Percentiles rank a stretch among this genome's conserved stretches.
Evolutionary conservation across 2,329 filamentous ascomycete species (phyloP).

Genomic region (Exserohilum rostratum): DNA sequence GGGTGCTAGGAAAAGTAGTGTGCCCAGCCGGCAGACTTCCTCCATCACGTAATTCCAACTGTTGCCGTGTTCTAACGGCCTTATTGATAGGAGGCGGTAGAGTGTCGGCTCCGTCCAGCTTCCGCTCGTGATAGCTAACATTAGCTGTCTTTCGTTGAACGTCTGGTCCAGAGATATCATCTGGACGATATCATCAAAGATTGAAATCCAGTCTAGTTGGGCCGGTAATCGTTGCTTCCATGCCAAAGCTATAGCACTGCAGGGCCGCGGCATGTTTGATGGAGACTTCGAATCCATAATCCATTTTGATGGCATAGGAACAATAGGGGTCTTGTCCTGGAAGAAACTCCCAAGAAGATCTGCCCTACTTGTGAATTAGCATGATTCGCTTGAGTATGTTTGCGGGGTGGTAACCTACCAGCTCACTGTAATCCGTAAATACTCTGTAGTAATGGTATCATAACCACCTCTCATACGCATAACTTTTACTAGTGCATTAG

Average conservation of each 20-base stretch:
- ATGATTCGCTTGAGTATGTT: not conserved
- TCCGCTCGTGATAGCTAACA: slow-evolving; percentile 31
- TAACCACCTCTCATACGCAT: slow-evolving; percentile 33
- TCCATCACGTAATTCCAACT: slow-evolving; percentile 29
- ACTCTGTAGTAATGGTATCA: slow-evolving; percentile 26
- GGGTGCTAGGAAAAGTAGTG: slow-evolving; percentile 35
- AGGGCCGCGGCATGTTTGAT: slow-evolving; percentile 65
- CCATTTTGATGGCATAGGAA: slow-evolving; percentile 36
- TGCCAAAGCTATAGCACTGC: slow-evolving; percentile 60
- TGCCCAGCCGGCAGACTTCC: slow-evolving; percentile 40
- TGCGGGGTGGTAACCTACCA: slow-evolving; percentile 23
- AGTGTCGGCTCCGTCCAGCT: slow-evolving; percentile 40
- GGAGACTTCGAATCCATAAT: slow-evolving; percentile 49
- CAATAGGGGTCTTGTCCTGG: slow-evolving; percentile 34
- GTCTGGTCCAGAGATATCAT: slow-evolving; percentile 33
- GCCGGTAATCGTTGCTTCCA: slow-evolving; percentile 59
- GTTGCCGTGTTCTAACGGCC: slow-evolving; percentile 25
- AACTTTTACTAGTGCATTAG: slow-evolving; percentile 30
- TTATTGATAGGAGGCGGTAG: slow-evolving; percentile 31
- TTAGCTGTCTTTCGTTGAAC: slow-evolving; percentile 30
- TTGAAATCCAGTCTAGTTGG: slow-evolving; percentile 32
- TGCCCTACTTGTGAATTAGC: slow-evolving; percentile 23
- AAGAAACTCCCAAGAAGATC: slow-evolving; percentile 38
- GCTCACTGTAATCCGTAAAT: slow-evolving; percentile 37
- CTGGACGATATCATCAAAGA: slow-evolving; percentile 38